Base-by-base conservation (phyloP, 2,329 filamentous ascomycete genomes). In the Tolypocladium guangdongense region DNA sequence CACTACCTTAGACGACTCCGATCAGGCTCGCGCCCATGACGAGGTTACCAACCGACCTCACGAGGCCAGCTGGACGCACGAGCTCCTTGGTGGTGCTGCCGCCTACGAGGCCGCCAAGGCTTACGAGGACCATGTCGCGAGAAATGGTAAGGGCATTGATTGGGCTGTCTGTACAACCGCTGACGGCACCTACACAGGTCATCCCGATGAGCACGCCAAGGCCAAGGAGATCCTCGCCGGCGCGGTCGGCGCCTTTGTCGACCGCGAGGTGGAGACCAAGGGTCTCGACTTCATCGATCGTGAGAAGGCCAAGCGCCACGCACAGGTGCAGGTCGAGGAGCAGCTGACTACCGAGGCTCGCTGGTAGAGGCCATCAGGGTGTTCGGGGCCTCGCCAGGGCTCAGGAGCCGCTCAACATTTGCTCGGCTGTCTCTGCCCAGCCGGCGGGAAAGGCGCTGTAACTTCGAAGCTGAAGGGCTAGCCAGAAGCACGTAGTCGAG, bases 101-200 rank as follows among this genome's bases (percentile, higher is more conserved):
- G 65, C 65, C 1, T 67, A 33, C 18, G 65, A 65, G 33, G 65
- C 65, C 0, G 65, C 65, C 45, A 67, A 66, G 57, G 61, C 61
- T 0, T 67, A 67, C 18, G 65, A 67, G 49, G 52, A 67, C 4
- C 65, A 67, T 4, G 58, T 59, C 4, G 60, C 59, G 10, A 37
- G 20, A 5, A 63, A 67, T 3, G 65, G 65, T 64, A 11, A 24
- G 24, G 12, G 12, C 14, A 10, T 22, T 6, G 7, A 11, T 5
- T 16, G 30, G 32, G 20, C 48, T 12, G 22, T 22, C 36, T 16
- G 16, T 8, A 39, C 49, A 30, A n/a, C 30, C 24, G 16, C 6
- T 33, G n/a, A 53, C 35, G 37, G 16, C 12, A 12, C 6, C 20
- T 7, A 12, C 11, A 22, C 18, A 64, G 64, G 64, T n/a, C 55